Percentiles rank a stretch among this genome's conserved stretches.
Evolutionary conservation across 768 basidiomycete genomes (phyloP).

Genomic region (Calocybe cyanea): DNA sequence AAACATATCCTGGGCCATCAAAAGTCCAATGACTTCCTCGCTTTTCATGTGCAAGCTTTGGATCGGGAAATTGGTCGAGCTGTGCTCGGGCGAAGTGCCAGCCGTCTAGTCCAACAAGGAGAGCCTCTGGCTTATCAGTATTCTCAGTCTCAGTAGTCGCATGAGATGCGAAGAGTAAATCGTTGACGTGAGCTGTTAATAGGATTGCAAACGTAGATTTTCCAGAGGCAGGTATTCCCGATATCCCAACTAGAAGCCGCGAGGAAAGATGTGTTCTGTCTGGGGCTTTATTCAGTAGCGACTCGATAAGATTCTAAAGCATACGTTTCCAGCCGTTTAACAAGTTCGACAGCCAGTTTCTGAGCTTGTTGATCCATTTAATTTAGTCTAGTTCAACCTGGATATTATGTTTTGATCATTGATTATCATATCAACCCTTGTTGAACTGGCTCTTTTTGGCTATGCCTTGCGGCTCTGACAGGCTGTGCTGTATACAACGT

Average conservation of each 20-base stretch:
- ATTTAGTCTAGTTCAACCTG: neutral
- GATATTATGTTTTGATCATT: neutral
- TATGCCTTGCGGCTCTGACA: slow-evolving; percentile 5
- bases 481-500: slow-evolving; percentile 9
- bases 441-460: neutral
- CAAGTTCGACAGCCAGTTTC: slow-evolving; percentile 34
- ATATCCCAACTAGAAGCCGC: slow-evolving; percentile 68
- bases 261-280: slow-evolving; percentile 29
- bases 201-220: slow-evolving; percentile 74
- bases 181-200: slow-evolving; percentile 52
- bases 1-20: slow-evolving; percentile 65
- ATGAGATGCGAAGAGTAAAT: slow-evolving; percentile 24
- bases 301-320: slow-evolving; percentile 11
- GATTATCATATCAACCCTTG: neutral
- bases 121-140: slow-evolving; percentile 31
- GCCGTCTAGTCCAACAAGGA: slow-evolving; percentile 82
- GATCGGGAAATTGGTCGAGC: slow-evolving; percentile 73
- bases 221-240: slow-evolving; percentile 82
- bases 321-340: slow-evolving; percentile 36
- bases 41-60: slow-evolving; percentile 71
- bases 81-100: slow-evolving; percentile 86
- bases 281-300: slow-evolving; percentile 5
- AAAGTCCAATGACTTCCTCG: slow-evolving; percentile 94
- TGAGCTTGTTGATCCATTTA: slow-evolving; percentile 38
- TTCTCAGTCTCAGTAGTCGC: neutral